Evolutionary conservation across 306 rosid genomes (phyloP), one percentile per base, ranked within the genome.

Genomic region (Trifolium pratense): DNA sequence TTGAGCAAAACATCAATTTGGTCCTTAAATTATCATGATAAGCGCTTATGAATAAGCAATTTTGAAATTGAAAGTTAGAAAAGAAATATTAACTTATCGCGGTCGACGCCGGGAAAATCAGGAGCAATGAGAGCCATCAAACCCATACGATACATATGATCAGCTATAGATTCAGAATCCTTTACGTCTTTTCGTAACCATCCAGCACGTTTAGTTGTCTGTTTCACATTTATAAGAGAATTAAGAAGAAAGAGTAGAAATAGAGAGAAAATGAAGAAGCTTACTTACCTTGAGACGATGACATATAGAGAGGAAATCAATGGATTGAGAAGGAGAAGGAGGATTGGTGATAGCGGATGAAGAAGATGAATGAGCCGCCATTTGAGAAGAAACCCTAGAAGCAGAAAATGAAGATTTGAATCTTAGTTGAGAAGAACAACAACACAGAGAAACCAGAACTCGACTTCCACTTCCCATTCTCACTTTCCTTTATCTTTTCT

Each of bases 141-240:
- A 32, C 96, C 81, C 98, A 91, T 93, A 66, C 98, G 84, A 66
- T 93, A 88, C 98, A 91, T 93, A 78, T 93, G 98, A 90, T 93
- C 97, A 3, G 96, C 97, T 39, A 91, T 78, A 21, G 98, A 91
- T 82, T 91, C 97, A 0, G 96, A 89, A 77, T 85, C 83, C 81
- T 85, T 63, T 0, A 89, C 83, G 5, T 74, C 89, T 79, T 73
- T 88, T 31, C 82, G 73, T 37, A 93, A 56, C 97, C 98, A 93
- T 49, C 98, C 96, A 34, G 96, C 83, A 84, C 98, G 88, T 45
- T 89, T 93, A 4, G 97, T 93, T 16, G 94, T 87, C 98, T 93
- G 52, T 74, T 56, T 45, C 73, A 66, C 20, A 66, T 57, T 23
- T 29, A 29, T 29, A 15, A 40, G n/a, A 52, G 67, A 52, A 1